Percentiles rank a stretch among this genome's conserved stretches.
These are phyloP conservation scores for Globisporangium radiosum DNA, from an alignment of 352 stramenopile species.

Conservation along the genomic window DNA sequence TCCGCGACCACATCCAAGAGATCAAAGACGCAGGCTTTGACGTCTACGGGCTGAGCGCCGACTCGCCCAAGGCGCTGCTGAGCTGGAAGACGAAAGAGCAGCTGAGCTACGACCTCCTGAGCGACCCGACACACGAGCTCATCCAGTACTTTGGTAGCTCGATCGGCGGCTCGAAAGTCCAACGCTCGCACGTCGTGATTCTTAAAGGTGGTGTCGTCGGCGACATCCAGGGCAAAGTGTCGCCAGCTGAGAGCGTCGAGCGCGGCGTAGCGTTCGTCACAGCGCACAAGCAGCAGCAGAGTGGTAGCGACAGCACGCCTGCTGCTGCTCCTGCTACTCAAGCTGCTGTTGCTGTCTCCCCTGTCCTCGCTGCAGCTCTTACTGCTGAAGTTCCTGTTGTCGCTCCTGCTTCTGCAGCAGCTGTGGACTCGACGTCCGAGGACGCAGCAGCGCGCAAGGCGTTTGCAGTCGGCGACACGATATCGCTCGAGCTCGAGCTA, in stretches of 20 bases:
- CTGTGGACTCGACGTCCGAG: constrained; percentile 4
- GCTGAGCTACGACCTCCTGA: constrained; percentile 76
- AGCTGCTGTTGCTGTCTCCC: background rate
- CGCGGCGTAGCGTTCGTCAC: constrained; percentile 68
- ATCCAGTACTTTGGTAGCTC: constrained; percentile 87
- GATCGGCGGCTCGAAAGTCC: constrained; percentile 64
- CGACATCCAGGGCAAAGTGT: constrained; percentile 76
- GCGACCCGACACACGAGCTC: constrained; percentile 73
- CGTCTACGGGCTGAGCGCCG: constrained; percentile 75
- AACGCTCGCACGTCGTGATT: constrained; percentile 82
- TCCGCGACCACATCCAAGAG: constrained; percentile 78
- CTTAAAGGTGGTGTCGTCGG: constrained; percentile 72
- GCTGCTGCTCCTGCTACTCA: constrained; percentile 1
- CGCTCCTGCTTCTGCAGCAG: constrained; percentile 6
- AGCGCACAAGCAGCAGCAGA: constrained; percentile 25
- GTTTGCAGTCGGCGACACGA: constrained; percentile 36
- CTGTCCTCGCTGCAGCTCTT: background rate
- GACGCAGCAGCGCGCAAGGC: constrained; percentile 3
- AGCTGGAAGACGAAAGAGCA: constrained; percentile 81
- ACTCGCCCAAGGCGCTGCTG: constrained; percentile 60
- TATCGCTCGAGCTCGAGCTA: constrained; percentile 60
- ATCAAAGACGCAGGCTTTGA: constrained; percentile 76
- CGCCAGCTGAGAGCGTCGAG: constrained; percentile 65
- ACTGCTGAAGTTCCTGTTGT: background rate
- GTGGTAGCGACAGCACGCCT: background rate